Evolutionary conservation across 768 basidiomycete species (phyloP).

Genomic region (Solioccasus polychromus): DNA sequence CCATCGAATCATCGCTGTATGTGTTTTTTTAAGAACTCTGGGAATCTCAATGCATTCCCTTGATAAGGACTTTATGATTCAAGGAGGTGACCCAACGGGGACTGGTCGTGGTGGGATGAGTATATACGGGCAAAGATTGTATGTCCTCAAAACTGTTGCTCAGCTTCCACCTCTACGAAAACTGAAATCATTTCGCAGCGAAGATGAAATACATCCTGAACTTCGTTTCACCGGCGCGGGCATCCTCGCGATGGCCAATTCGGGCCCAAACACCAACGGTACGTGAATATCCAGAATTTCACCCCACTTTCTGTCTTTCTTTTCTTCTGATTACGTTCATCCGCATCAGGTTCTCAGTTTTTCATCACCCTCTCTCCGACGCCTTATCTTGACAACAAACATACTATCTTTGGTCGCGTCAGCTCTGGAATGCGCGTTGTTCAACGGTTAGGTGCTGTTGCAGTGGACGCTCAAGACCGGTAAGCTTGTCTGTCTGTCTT

Average conservation of each 20-base stretch:
- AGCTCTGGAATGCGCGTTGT: constrained; percentile 89
- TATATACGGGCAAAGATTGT: constrained; percentile 89
- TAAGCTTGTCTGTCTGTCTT: constrained; percentile 32
- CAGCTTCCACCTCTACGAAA: neutral
- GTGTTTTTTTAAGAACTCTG: constrained; percentile 18
- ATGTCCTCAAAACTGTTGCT: constrained; percentile 27
- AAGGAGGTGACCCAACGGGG: constrained; percentile 93
- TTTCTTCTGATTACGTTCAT: constrained; percentile 11
- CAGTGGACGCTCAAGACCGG: constrained; percentile 86
- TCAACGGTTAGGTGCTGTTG: constrained; percentile 87
- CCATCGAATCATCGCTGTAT: constrained; percentile 86
- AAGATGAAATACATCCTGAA: constrained; percentile 90
- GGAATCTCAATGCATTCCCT: too few relatives aligned
- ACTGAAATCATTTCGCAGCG: constrained; percentile 39
- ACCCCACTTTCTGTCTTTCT: neutral
- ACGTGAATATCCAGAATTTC: constrained; percentile 3
- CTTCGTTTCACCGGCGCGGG: constrained; percentile 94
- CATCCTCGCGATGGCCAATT: constrained; percentile 96
- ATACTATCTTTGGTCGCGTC: constrained; percentile 91
- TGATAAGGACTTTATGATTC: constrained; percentile 91
- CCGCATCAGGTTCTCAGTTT: constrained; percentile 81
- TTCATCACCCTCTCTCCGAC: constrained; percentile 85
- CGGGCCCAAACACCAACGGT: constrained; percentile 92
- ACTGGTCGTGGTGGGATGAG: constrained; percentile 91
- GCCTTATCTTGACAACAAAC: constrained; percentile 80